A percentile compares a stretch with the other conserved stretches of the same genome.
phyloP scores from a whole-genome alignment of 2,329 filamentous ascomycete species.

The Celoporthe dispersa region DNA sequence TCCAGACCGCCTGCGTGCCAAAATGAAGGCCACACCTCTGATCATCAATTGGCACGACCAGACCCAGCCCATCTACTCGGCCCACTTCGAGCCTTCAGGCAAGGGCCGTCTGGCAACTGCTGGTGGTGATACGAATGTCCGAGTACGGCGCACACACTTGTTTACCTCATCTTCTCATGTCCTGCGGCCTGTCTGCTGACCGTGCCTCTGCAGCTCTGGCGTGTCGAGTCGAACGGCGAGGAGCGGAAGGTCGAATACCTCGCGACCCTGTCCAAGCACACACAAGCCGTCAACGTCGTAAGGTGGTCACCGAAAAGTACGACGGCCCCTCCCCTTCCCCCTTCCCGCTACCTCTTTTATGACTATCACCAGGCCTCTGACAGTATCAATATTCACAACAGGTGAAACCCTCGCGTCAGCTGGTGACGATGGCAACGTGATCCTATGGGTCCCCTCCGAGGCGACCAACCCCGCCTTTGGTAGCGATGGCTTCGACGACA shows the following conservation, averaged over 20 bases:
- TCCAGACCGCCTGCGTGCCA: conserved; percentile 38
- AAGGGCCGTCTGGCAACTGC: conserved; percentile 92
- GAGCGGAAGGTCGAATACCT: conserved; percentile 90
- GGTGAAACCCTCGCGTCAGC: conserved; percentile 93
- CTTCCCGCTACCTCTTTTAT: neutral
- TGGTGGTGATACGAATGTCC: conserved; percentile 94
- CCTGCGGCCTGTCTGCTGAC: conserved; percentile 3
- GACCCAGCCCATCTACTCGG: conserved; percentile 94
- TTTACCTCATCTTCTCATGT: neutral
- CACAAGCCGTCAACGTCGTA: conserved; percentile 97
- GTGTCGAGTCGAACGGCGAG: conserved; percentile 80
- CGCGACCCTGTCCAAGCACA: conserved; percentile 89
- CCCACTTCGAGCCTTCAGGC: conserved; percentile 91
- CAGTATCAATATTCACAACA: conserved; percentile 42
- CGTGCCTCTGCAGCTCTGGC: conserved; percentile 75
- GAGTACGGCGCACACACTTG: conserved; percentile 62
- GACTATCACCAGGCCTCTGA: conserved; percentile 17
- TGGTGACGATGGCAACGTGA: conserved; percentile 95
- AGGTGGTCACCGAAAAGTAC: conserved; percentile 92
- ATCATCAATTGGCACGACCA: conserved; percentile 99
- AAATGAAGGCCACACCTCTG: conserved; percentile 94
- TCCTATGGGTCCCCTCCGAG: conserved; percentile 93
- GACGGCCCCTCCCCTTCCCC: conserved; percentile 31
- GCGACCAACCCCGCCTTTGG: conserved; percentile 72
- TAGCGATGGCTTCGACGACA: conserved; percentile 86